phyloP scores from a whole-genome alignment of 2,329 filamentous ascomycete species.

The Coniochaeta ligniaria region DNA sequence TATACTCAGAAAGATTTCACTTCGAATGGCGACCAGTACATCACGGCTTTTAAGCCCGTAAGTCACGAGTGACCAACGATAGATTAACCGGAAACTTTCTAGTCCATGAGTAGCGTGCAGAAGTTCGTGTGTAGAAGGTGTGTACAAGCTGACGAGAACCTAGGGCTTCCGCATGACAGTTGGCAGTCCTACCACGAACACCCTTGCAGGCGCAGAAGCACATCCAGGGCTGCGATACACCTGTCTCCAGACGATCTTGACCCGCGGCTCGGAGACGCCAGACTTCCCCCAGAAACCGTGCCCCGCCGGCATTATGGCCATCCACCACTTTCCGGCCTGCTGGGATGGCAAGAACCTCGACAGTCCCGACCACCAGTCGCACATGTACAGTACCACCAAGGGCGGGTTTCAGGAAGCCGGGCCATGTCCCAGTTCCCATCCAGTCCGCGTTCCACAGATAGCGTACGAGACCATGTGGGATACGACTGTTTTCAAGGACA shows the following conservation, averaged over 20 bases:
- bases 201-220: not conserved
- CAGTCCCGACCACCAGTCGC: constrained; percentile 37
- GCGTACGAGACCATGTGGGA: constrained; percentile 33
- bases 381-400: constrained; percentile 30
- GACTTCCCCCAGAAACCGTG: constrained; percentile 6
- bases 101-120: no score
- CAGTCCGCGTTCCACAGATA: constrained; percentile 26
- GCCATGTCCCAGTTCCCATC: constrained; percentile 26
- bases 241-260: constrained; percentile 6
- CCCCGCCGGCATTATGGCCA: constrained; percentile 5
- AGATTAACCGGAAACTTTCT: not conserved
- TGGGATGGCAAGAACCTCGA: constrained; percentile 55
- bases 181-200: constrained; percentile 8
- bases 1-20: constrained; percentile 16
- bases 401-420: constrained; percentile 18
- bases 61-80: not conserved
- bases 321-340: constrained; percentile 27
- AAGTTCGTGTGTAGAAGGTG: not conserved
- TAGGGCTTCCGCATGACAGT: constrained; percentile 6
- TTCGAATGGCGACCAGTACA: constrained; percentile 4
- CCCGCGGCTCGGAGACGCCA: constrained; percentile 4
- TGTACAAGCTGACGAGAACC: constrained; percentile 2
- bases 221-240: constrained; percentile 6
- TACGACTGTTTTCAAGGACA: constrained; percentile 21
- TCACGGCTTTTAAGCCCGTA: constrained; percentile 1